Evolutionary conservation across 495 filamentous ascomycete species (phyloP), one percentile per base, ranked within the genome.

Genomic region (Xylaria cubensis): DNA sequence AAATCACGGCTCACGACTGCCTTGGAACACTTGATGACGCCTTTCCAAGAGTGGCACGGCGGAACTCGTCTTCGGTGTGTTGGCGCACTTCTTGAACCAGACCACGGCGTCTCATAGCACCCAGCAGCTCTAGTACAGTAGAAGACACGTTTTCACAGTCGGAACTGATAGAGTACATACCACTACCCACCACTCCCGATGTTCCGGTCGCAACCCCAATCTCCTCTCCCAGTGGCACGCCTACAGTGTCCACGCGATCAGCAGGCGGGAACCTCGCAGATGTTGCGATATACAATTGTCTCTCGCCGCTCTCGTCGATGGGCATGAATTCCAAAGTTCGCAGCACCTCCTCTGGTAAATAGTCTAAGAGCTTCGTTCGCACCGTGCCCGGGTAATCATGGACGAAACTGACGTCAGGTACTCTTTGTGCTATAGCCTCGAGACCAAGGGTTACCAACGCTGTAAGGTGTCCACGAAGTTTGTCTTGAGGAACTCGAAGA

Each of bases 341-440:
- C 1, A 84, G 39, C 29, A 81, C 70, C 19, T 72, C 78, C 46
- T 76, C 77, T 1, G 82, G 65, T 26, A 84, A 36, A 34, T 58
- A 26, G 15, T 26, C 69, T 34, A 53, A 48, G 26, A 44, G 39
- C 21, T 77, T 79, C 0, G 86, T 86, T 56, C 83, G 81, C 59
- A 92, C 90, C 0, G 78, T 46, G 3, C 87, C 87, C 0, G 91
- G 90, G 61, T 82, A 89, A 26, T 82, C 75, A 67, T 92, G 91
- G 2, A 92, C 76, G 75, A 92, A 92, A 6, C 79, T 79, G 7
- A 89, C 86, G 2, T 80, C 75, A 1, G 87, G 87, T 24, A 87
- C 81, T 70, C 76, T 56, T 58, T 77, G 58, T 0, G 89, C 85
- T 0, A 89, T 34, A 1, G 75, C 75, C 51, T 89, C 88, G 10